A percentile compares a stretch with the other conserved stretches of the same genome.
These are phyloP conservation scores for Aristolochia californica DNA, from an alignment of 164 flowering plant genomes.

Conservation along the genomic window DNA sequence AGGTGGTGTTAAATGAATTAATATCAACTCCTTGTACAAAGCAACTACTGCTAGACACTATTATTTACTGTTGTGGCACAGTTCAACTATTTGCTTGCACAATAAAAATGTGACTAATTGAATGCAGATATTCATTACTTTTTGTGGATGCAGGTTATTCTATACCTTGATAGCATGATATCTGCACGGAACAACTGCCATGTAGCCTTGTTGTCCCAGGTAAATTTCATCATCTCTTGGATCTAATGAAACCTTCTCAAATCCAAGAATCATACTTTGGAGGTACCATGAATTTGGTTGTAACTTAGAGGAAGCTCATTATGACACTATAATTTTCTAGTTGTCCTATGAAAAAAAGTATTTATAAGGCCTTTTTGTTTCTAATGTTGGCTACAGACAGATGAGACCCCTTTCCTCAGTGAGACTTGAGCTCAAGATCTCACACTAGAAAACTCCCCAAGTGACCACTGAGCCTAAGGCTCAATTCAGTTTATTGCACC, in stretches of 20 bases:
- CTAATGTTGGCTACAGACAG: too few species aligned
- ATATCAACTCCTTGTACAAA: not conserved
- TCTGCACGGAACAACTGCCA: slow-evolving; percentile 51
- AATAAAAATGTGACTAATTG: not conserved
- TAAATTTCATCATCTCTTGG: slow-evolving; percentile 13
- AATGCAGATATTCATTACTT: not conserved
- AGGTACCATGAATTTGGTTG: not conserved
- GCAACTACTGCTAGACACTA: not conserved
- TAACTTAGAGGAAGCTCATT: not conserved
- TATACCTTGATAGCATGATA: slow-evolving; percentile 42
- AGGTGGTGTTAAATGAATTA: not conserved
- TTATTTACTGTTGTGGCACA: not conserved
- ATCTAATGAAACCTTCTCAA: not conserved
- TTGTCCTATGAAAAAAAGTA: too few species aligned
- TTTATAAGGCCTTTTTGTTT: too few species aligned
- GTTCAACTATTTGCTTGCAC: not conserved
- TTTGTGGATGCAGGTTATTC: slow-evolving; percentile 46
- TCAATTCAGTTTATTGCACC: too few species aligned
- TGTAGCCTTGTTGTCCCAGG: slow-evolving; percentile 57
- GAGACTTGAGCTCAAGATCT: too few species aligned
- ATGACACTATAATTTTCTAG: not conserved
- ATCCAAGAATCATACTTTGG: not conserved
- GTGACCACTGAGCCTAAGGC: too few species aligned
- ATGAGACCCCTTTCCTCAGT: too few species aligned
- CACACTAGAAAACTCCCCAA: too few species aligned